Base-by-base conservation (phyloP, 106 monocot species). In the Dactylorhiza incarnata region DNA sequence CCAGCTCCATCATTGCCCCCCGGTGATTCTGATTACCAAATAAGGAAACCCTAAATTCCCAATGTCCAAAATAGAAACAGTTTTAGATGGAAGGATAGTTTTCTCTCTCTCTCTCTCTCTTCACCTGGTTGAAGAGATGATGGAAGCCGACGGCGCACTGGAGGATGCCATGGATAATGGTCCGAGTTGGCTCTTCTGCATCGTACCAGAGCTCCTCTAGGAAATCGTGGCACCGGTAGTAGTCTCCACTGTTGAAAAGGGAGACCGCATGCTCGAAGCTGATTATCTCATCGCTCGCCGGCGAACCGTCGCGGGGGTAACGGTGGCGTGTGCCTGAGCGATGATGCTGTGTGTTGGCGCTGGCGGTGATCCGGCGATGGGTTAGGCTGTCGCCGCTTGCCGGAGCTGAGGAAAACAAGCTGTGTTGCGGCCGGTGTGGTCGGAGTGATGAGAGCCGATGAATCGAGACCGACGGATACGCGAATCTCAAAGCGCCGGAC, bases 1-100 rank as follows among this genome's bases (percentile, higher is more conserved):
- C 95, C 75, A 95, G 71, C 50, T 95, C 89, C 89, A 95, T 87
- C 95, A 95, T 95, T 14, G 95, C 95, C 15, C 95, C 92, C 43
- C 95, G 71, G 68, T 95, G 92, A 72, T 95, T 95, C 95, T 95
- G 79, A 49, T 44, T 22, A 45, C 10, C 20, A 19, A 6, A 62
- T 62, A 6, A 22, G n/a, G 6, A 62, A 62, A 22, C 20, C 20
- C 9, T 23, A 62, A 62, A 1, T 62, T 62, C 1, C 7, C 23
- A 15, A 54, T 54, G 16, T 54, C 55, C 37, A 46, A 75, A 17
- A 29, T 20, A 19, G 71, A 56, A 81, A 25, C 37, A 54, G 17
- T 62, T 23, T 20, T 62, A 24, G 22, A 24, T n/a, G 23, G 22
- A 62, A 29, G 29, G 2, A 62, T 4, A 62, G 7, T 62, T 62